phyloP scores from a whole-genome alignment of 345 rosid species.

The Combretum micranthum region DNA sequence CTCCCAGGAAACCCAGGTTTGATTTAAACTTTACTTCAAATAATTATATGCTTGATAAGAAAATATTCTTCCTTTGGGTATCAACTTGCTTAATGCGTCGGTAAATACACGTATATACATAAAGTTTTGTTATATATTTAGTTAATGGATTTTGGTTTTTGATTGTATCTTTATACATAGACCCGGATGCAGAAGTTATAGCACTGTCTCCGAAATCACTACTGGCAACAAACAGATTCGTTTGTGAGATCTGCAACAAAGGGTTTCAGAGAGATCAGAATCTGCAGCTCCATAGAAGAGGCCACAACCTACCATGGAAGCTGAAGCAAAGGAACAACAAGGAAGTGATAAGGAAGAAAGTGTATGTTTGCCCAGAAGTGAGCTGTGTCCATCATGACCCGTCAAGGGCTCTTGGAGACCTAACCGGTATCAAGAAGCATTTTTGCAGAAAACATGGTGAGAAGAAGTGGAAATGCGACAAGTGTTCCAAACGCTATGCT shows the following conservation, averaged over 20 bases:
- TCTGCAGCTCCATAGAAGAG: conserved; percentile 63
- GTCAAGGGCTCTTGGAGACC: conserved; percentile 59
- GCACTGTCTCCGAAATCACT: conserved; percentile 52
- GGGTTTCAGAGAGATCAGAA: conserved; percentile 65
- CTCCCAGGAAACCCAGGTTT: conserved; percentile 60
- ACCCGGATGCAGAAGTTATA: conserved; percentile 54
- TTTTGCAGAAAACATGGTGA: conserved; percentile 54
- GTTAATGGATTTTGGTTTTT: not conserved
- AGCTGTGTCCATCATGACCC: conserved; percentile 54
- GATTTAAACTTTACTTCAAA: not conserved
- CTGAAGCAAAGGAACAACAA: conserved; percentile 46
- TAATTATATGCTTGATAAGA: not conserved
- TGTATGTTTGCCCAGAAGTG: conserved; percentile 48
- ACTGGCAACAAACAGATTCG: conserved; percentile 39
- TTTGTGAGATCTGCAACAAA: conserved; percentile 60
- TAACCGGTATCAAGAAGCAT: conserved; percentile 64
- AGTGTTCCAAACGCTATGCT: conserved; percentile 53
- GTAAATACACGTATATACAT: not conserved
- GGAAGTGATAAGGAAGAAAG: conserved; percentile 41
- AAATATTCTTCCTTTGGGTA: too few species aligned
- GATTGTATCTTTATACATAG: conserved; percentile 20
- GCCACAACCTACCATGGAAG: conserved; percentile 67
- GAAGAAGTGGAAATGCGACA: conserved; percentile 66
- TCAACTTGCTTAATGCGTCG: not conserved
- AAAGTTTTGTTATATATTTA: not conserved